Evolutionary conservation across 148 eudicot genomes (phyloP).

Genomic region (Salicornia ramosissima): DNA sequence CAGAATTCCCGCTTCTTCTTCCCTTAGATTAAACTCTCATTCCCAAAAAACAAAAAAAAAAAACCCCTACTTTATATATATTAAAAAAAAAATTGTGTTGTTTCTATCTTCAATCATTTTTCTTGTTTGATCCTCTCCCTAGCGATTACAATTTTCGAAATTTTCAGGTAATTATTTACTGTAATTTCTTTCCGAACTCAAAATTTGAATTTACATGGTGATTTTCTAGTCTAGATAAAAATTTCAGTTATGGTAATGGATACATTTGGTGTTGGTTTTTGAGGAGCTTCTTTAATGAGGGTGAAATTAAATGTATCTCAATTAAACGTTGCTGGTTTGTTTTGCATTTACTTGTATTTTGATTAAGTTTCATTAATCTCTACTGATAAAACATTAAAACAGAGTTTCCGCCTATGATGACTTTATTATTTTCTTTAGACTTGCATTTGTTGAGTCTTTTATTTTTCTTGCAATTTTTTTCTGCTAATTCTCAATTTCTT

Average conservation of each 20-base stretch:
- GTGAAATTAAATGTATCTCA: constrained; percentile 3
- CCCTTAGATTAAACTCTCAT: constrained; percentile 26
- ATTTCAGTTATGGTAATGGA: constrained; percentile 23
- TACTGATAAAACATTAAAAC: background rate
- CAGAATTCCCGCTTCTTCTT: constrained; percentile 24
- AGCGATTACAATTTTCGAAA: constrained; percentile 3
- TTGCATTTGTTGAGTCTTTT: too few relatives aligned
- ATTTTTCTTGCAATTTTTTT: too few relatives aligned
- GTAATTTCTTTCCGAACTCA: background rate
- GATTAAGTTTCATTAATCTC: constrained; percentile 10
- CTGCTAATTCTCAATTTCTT: too few relatives aligned
- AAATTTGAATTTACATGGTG: too few relatives aligned
- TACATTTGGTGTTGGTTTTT: constrained; percentile 26
- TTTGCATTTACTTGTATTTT: constrained; percentile 19
- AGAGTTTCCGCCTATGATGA: too few relatives aligned
- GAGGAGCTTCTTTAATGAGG: constrained; percentile 20
- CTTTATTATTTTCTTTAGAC: too few relatives aligned
- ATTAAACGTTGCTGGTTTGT: constrained; percentile 10
- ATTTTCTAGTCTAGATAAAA: too few relatives aligned
- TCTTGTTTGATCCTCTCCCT: background rate
- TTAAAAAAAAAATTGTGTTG: too few relatives aligned
- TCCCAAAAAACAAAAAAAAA: background rate
- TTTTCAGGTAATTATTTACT: constrained; percentile 8
- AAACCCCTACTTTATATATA: too few relatives aligned
- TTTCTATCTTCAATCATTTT: background rate